A percentile compares a stretch with the other conserved stretches of the same genome.
Evolutionary conservation across 1,284 basidiomycete species (phyloP).

Genomic region (Trametes pubescens): DNA sequence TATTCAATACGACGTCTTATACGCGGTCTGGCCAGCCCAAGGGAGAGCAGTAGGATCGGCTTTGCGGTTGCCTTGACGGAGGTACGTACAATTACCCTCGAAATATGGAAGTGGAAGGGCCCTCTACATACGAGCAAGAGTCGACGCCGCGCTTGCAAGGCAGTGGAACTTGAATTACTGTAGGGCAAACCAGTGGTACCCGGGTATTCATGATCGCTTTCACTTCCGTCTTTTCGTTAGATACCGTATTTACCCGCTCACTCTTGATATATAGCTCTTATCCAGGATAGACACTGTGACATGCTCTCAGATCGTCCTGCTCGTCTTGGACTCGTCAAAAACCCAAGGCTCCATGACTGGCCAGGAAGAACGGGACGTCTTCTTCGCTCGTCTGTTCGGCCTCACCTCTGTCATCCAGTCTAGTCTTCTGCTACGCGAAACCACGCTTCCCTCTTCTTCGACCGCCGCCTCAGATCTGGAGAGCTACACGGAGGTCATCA

Average conservation of each 20-base stretch:
- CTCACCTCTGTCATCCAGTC: conserved; percentile 86
- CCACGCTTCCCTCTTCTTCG: conserved; percentile 58
- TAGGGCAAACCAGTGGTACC: too few relatives aligned
- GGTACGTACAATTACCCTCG: conserved; percentile 55
- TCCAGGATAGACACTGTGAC: conserved; percentile 83
- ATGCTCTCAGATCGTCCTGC: conserved; percentile 76
- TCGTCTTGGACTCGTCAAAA: conserved; percentile 77
- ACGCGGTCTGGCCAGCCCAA: conserved; percentile 88
- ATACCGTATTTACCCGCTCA: not conserved
- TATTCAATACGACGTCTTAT: conserved; percentile 89
- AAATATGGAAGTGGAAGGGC: too few relatives aligned
- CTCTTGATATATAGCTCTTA: conserved; percentile 65
- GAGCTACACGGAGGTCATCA: conserved; percentile 71
- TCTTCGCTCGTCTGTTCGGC: conserved; percentile 95
- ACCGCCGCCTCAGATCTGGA: conserved; percentile 62
- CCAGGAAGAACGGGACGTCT: conserved; percentile 90
- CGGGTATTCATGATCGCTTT: too few relatives aligned
- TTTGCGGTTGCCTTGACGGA: conserved; percentile 97
- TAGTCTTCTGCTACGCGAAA: conserved; percentile 73
- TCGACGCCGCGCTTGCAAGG: too few relatives aligned
- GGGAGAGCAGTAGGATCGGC: conserved; percentile 92
- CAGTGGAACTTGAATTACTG: too few relatives aligned
- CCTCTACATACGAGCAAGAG: too few relatives aligned
- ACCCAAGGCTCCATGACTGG: conserved; percentile 80
- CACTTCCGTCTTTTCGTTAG: too few relatives aligned